phyloP scores from a whole-genome alignment of 352 stramenopile genomes.

The Phytopythium ostracodes region DNA sequence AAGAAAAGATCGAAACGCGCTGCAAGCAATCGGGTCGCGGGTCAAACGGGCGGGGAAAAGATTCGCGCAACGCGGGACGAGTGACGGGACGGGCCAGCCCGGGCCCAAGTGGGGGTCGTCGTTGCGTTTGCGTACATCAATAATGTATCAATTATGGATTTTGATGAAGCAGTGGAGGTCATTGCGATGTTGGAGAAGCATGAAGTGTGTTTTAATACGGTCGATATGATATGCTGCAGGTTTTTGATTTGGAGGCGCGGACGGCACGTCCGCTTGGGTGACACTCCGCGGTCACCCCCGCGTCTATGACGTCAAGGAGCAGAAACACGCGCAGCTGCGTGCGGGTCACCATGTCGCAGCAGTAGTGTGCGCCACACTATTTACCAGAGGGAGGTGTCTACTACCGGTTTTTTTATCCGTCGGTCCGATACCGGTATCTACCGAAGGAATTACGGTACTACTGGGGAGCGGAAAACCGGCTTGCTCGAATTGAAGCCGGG shows the following conservation, averaged over 20 bases:
- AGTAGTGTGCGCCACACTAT: not conserved
- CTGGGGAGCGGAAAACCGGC: not conserved
- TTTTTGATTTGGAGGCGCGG: not conserved
- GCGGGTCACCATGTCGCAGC: not conserved
- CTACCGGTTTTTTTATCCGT: not conserved
- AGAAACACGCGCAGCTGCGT: conserved; percentile 2
- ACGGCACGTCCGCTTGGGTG: not conserved
- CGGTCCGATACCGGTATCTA: not conserved
- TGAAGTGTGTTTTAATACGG: no score
- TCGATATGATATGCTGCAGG: no score
- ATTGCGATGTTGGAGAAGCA: no score
- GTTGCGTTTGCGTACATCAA: no score
- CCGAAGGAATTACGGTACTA: not conserved
- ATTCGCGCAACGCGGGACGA: not conserved
- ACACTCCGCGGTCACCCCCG: conserved; percentile 2
- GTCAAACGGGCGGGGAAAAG: not conserved
- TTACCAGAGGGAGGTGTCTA: not conserved
- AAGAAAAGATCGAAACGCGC: not conserved
- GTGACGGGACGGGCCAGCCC: not conserved
- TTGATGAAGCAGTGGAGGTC: no score
- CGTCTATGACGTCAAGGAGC: conserved; percentile 3
- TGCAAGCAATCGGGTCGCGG: not conserved
- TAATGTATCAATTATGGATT: no score
- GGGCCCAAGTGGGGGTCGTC: no score
- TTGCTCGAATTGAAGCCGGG: not conserved